A percentile compares a stretch with the other conserved stretches of the same genome.
These are phyloP conservation scores for Saururus chinensis DNA, from an alignment of 164 flowering plant genomes.

Conservation along the genomic window DNA sequence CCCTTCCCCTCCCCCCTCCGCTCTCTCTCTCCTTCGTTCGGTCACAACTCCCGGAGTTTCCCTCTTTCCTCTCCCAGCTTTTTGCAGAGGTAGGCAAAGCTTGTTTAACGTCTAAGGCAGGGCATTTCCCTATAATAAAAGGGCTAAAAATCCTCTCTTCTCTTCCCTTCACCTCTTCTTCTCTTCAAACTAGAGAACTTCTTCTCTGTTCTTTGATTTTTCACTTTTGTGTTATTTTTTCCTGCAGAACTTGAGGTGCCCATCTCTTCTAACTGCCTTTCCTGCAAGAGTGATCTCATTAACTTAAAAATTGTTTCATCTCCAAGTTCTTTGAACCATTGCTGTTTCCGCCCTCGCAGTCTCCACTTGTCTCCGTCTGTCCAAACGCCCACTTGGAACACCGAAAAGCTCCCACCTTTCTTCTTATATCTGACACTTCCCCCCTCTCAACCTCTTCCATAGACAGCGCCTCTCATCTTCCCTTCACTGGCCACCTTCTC, in stretches of 20 bases:
- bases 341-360: too few species aligned
- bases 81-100: constrained; percentile 10
- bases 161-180: not conserved
- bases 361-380: not conserved
- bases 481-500: too few species aligned
- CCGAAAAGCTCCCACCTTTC: too few species aligned
- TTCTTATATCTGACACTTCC: too few species aligned
- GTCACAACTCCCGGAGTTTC: not conserved
- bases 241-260: too few species aligned
- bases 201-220: constrained; percentile 3
- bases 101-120: constrained; percentile 38
- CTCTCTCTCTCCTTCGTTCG: not conserved
- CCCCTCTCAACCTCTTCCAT: too few species aligned
- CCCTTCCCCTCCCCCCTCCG: not conserved
- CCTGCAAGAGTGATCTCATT: not conserved
- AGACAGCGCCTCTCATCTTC: too few species aligned
- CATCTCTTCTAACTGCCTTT: too few species aligned
- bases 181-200: too few species aligned
- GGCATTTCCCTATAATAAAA: constrained; percentile 16
- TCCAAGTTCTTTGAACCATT: constrained; percentile 1
- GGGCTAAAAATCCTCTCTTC: constrained; percentile 10
- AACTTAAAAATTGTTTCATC: not conserved
- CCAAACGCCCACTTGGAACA: too few species aligned
- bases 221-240: too few species aligned
- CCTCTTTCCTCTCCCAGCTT: not conserved